Evolutionary conservation across 2,329 filamentous ascomycete genomes (phyloP).

Genomic region (Colletotrichum coccodes): DNA sequence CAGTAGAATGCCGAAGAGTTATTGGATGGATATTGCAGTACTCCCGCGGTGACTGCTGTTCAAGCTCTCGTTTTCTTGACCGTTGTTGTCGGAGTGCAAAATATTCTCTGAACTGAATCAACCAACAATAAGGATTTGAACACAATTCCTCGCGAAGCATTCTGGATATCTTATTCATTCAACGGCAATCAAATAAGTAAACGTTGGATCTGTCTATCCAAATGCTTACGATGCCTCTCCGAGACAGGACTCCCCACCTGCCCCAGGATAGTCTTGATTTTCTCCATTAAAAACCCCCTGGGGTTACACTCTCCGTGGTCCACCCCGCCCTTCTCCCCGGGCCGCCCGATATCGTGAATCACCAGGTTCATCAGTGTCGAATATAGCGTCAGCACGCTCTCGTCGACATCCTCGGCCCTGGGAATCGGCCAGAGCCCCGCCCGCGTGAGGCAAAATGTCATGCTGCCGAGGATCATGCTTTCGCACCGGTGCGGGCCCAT

Average conservation of each 20-base stretch:
- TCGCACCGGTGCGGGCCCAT: constrained; percentile 48
- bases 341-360: constrained; percentile 41
- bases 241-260: constrained; percentile 33
- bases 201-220: constrained; percentile 28
- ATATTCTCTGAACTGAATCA: too few species aligned
- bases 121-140: too few species aligned
- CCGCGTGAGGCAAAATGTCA: constrained; percentile 45
- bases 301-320: constrained; percentile 39
- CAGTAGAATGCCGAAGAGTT: too few species aligned
- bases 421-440: constrained; percentile 46
- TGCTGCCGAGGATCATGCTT: constrained; percentile 48
- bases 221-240: constrained; percentile 18
- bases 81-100: too few species aligned
- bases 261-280: constrained; percentile 35
- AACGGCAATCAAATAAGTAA: constrained; percentile 6
- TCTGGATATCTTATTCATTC: background rate
- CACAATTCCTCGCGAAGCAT: background rate
- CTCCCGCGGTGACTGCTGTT: too few species aligned
- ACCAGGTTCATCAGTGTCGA: constrained; percentile 38
- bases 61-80: too few species aligned
- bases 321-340: constrained; percentile 14
- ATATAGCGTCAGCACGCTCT: constrained; percentile 38
- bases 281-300: constrained; percentile 28
- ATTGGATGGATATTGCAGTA: too few species aligned
- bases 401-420: constrained; percentile 35